Conservation (phyloP, 176 grass and related monocot genomes). For the Musa itinerans region DNA sequence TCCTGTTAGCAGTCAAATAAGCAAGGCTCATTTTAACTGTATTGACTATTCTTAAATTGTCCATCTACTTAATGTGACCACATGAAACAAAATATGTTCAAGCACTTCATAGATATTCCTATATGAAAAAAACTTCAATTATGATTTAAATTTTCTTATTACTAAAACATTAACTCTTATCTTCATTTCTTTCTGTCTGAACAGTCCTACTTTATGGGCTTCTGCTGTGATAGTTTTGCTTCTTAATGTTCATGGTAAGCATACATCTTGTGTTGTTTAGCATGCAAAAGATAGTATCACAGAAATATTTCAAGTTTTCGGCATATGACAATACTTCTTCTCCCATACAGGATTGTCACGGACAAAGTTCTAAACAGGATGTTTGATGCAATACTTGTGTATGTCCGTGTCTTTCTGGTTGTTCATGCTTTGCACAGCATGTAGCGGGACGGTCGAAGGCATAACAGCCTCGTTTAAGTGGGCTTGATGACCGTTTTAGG, state of each 20-base stretch:
- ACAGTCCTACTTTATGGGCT: slow-evolving; percentile 73
- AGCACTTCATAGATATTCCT: not conserved
- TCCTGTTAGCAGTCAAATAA: no score
- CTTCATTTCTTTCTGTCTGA: slow-evolving; percentile 8
- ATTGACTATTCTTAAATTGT: no score
- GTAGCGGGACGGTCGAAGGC: no score
- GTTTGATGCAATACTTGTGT: no score
- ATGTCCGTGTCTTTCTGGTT: no score
- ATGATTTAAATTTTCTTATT: not conserved
- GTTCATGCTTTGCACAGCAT: no score
- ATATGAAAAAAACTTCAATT: not conserved
- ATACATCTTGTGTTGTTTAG: slow-evolving; percentile 2
- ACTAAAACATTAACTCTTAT: not conserved
- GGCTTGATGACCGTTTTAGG: no score
- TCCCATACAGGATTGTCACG: slow-evolving; percentile 49
- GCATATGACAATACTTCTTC: slow-evolving; percentile 20
- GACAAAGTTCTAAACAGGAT: no score
- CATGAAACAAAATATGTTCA: no score
- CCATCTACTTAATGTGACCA: no score
- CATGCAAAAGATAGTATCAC: not conserved
- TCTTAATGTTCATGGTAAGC: slow-evolving; percentile 75
- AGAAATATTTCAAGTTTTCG: not conserved
- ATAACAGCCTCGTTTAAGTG: no score
- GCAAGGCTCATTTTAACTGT: no score
- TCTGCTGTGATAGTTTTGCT: slow-evolving; percentile 64